Base-by-base conservation (phyloP, 805 yeast genomes). In the Ogataea neopini region DNA sequence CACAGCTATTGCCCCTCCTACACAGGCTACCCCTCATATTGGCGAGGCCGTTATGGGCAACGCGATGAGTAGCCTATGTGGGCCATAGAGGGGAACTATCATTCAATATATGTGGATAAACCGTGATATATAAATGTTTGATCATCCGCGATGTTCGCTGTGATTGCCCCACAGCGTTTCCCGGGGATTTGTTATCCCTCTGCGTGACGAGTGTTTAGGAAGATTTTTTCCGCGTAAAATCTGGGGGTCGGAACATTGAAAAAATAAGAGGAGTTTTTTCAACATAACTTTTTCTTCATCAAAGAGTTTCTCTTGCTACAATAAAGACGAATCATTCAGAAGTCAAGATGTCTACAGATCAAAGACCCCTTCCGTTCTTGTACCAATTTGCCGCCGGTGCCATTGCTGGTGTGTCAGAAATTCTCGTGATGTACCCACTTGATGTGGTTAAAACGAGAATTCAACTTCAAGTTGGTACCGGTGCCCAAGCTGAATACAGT, bases 381-480 rank as follows among this genome's bases (percentile, higher is more conserved):
- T 92, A 94, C 77, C 98, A 94, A 70, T 94, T 94, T 67, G 45
- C 74, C 76, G 53, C 83, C 89, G 51, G 99, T 96, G 59, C 98
- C 95, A 63, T 91, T 62, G 99, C 99, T 53, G 99, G 99, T 56
- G 90, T 94, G 53, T 88, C 97, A 22, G 99, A 94, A 73, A 87
- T 91, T 67, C 74, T 90, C 60, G 89, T 88, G 54, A 90, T 91
- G 97, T 91, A 91, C 66, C 99, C 99, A 37, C 74, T 92, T 63
- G 99, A 92, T 68, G 96, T 94, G 53, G 96, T 94, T 63, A 92
- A 92, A 76, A 92, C 99, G 26, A 80, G 98, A 70, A 91, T 91
- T 72, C 97, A 92, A 70, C 77, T 92, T 62, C 91, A 85, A 68
- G 88, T 85, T 40, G 74, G 77, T 42, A 42, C 67, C 1, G 72